Evolutionary conservation across 2,329 filamentous ascomycete genomes (phyloP).

Genomic region (Colletotrichum filicis): DNA sequence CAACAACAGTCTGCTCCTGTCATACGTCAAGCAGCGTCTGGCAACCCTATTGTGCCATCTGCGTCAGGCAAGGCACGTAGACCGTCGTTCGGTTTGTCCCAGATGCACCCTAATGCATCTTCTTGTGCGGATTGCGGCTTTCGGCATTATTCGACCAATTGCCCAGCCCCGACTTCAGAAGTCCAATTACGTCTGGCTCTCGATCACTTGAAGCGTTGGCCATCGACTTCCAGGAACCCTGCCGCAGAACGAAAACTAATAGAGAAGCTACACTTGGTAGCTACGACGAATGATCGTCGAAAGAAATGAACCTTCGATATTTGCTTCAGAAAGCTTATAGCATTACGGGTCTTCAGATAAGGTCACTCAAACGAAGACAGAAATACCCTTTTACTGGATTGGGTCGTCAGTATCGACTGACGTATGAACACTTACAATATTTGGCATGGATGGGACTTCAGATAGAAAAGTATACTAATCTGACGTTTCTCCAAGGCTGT

Average conservation of each 20-base stretch:
- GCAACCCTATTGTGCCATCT: not conserved
- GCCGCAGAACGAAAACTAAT: slow-evolving; percentile 18
- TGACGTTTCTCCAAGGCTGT: not conserved
- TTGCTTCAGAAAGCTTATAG: not conserved
- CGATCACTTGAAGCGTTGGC: slow-evolving; percentile 24
- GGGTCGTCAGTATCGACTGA: not conserved
- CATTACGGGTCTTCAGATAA: not conserved
- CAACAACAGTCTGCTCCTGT: not conserved
- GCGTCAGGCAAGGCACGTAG: not conserved
- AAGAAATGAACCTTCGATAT: not conserved
- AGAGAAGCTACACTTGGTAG: slow-evolving; percentile 16
- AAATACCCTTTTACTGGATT: not conserved
- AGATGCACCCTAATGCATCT: slow-evolving; percentile 18
- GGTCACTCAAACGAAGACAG: not conserved
- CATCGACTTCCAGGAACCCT: slow-evolving; percentile 1
- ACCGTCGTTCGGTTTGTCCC: slow-evolving; percentile 3
- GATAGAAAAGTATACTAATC: slow-evolving; percentile 24
- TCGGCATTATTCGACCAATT: slow-evolving; percentile 13
- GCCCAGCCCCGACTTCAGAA: slow-evolving; percentile 17
- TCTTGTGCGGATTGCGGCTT: slow-evolving; percentile 20
- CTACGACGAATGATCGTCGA: not conserved
- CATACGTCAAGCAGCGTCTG: not conserved
- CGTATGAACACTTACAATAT: not conserved
- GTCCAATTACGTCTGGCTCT: slow-evolving; percentile 32
- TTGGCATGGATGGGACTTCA: not conserved